Conservation (phyloP, 2,329 filamentous ascomycete genomes). For the Ophiocordyceps polyrhachis-furcata region DNA sequence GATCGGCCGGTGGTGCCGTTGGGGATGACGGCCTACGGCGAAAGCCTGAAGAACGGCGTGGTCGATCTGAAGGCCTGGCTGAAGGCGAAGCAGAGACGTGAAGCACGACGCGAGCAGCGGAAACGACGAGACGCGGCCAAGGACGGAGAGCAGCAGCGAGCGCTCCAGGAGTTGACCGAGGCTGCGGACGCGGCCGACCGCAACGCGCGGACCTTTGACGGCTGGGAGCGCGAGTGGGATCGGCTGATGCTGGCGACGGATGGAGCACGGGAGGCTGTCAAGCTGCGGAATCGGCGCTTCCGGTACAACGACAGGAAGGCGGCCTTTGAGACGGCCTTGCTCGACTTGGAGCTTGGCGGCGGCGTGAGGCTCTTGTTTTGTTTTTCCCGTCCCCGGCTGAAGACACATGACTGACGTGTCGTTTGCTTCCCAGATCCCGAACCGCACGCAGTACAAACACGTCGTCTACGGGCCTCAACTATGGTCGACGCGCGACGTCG, state of each 20-base stretch:
- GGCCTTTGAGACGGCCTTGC: constrained; percentile 61
- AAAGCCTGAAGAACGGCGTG: constrained; percentile 44
- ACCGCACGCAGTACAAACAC: constrained; percentile 86
- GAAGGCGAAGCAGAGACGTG: constrained; percentile 19
- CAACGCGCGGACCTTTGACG: constrained; percentile 39
- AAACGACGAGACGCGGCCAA: neutral
- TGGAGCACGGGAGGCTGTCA: constrained; percentile 58
- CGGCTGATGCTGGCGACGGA: constrained; percentile 48
- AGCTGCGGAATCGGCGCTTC: constrained; percentile 47
- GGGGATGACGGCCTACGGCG: constrained; percentile 57
- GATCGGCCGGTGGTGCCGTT: constrained; percentile 71
- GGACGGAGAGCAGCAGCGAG: constrained; percentile 3
- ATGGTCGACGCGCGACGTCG: constrained; percentile 34
- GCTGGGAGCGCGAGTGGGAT: constrained; percentile 67
- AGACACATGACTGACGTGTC: neutral
- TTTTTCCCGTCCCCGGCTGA: neutral
- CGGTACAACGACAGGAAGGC: constrained; percentile 65
- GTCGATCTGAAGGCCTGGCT: constrained; percentile 48
- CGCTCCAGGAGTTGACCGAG: constrained; percentile 21
- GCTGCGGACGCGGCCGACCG: constrained; percentile 41
- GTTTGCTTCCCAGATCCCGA: constrained; percentile 41
- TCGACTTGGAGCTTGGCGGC: constrained; percentile 54
- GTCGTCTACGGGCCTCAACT: constrained; percentile 69
- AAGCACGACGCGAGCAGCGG: constrained; percentile 1
- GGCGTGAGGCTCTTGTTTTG: constrained; percentile 44